phyloP scores from a whole-genome alignment of 768 basidiomycete species.

The Suillus hirtellus region DNA sequence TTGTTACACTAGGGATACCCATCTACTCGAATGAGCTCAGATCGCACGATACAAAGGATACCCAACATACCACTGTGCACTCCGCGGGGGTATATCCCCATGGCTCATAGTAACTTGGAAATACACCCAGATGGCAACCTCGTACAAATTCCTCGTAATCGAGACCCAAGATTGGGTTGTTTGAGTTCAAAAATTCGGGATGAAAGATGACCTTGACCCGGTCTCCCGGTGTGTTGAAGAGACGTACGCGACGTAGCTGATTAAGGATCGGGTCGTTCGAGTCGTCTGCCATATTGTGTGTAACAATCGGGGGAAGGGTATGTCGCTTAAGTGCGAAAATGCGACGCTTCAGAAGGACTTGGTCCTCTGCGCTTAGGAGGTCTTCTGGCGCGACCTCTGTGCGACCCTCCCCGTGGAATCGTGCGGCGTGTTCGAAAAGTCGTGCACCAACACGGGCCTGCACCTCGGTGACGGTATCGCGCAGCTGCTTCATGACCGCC shows the following conservation, averaged over 20 bases:
- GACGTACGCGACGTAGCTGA: constrained; percentile 89
- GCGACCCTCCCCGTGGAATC: constrained; percentile 85
- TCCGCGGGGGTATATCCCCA: constrained; percentile 98
- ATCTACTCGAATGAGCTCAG: constrained; percentile 51
- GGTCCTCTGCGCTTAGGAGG: constrained; percentile 88
- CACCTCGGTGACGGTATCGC: constrained; percentile 94
- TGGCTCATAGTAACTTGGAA: constrained; percentile 96
- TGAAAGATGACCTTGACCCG: constrained; percentile 98
- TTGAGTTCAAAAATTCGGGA: constrained; percentile 96
- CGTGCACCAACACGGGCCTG: constrained; percentile 90
- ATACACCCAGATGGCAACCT: constrained; percentile 97
- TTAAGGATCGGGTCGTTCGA: constrained; percentile 89
- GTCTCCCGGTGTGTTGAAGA: constrained; percentile 88
- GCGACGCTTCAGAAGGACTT: constrained; percentile 90
- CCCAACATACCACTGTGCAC: constrained; percentile 84
- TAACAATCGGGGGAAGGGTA: constrained; percentile 93
- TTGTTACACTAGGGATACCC: constrained; percentile 97
- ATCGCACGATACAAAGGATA: constrained; percentile 7
- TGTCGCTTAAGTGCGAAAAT: constrained; percentile 96
- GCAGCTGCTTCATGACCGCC: constrained; percentile 95
- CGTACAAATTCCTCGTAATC: constrained; percentile 99
- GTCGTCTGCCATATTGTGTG: constrained; percentile 99
- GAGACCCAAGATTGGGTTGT: constrained; percentile 94
- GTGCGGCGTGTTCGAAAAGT: constrained; percentile 91
- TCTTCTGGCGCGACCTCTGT: constrained; percentile 71